phyloP scores from a whole-genome alignment of 129 eudicot genomes.

The Gnaphalium uliginosum region DNA sequence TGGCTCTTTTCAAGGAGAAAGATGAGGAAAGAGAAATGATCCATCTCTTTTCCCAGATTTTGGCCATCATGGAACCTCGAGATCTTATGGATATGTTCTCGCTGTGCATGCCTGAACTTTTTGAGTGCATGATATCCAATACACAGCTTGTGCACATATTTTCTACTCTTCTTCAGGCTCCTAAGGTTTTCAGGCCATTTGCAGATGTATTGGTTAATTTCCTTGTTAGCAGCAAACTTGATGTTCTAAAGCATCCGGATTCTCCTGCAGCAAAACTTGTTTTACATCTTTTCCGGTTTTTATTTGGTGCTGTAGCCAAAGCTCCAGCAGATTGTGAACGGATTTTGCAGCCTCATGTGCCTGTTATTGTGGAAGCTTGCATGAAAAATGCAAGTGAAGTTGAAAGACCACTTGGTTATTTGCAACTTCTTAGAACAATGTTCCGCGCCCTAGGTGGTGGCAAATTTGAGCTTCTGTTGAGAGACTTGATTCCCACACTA shows the following conservation, averaged over 20 bases:
- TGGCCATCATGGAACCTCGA: slow-evolving; percentile 96
- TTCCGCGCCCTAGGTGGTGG: slow-evolving; percentile 96
- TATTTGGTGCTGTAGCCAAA: slow-evolving; percentile 87
- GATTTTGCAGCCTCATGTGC: slow-evolving; percentile 92
- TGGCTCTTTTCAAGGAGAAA: slow-evolving; percentile 86
- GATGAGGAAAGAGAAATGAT: slow-evolving; percentile 97
- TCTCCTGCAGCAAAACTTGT: slow-evolving; percentile 93
- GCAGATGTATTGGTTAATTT: slow-evolving; percentile 94
- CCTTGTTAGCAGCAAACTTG: slow-evolving; percentile 97
- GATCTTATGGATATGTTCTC: slow-evolving; percentile 99
- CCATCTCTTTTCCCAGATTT: slow-evolving; percentile 81
- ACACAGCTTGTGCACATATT: slow-evolving; percentile 88
- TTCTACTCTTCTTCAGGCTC: slow-evolving; percentile 80
- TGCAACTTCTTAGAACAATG: slow-evolving; percentile 96
- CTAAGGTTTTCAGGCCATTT: slow-evolving; percentile 89
- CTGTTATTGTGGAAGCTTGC: slow-evolving; percentile 92
- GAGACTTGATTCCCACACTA: slow-evolving; percentile 69
- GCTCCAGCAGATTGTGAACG: slow-evolving; percentile 98
- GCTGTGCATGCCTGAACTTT: slow-evolving; percentile 95
- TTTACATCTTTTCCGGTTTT: slow-evolving; percentile 82
- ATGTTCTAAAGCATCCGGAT: slow-evolving; percentile 92
- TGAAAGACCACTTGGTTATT: slow-evolving; percentile 86
- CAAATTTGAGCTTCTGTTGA: slow-evolving; percentile 79
- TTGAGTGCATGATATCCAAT: slow-evolving; percentile 97
- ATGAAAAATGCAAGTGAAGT: slow-evolving; percentile 89